Base-by-base conservation (phyloP, 2,329 filamentous ascomycete genomes). In the Laburnicola sp. region DNA sequence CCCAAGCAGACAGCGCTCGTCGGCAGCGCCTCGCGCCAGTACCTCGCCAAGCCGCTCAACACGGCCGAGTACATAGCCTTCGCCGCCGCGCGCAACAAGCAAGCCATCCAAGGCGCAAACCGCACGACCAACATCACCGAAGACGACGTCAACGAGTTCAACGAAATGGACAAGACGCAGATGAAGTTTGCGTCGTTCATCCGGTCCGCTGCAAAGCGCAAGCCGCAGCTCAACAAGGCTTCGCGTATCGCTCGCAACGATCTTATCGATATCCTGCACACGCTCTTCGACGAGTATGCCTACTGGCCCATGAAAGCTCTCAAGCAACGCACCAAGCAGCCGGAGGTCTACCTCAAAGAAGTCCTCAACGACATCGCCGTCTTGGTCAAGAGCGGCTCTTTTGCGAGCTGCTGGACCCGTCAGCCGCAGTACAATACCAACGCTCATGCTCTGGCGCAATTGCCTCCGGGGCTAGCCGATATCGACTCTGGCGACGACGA, bases 281-380 rank as follows among this genome's bases (percentile, higher is more conserved):
- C 82, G 42, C 88, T 86, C 69, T 99, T 97, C 84, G 84, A 86
- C 50, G 79, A 88, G 65, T 96, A 88, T 79, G 86, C 87, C 63
- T 97, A 94, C 74, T 99, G 93, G 92, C 86, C 88, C n/a, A 89
- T 97, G 80, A 92, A 90, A 68, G 84, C 88, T 4, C 82, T 99
- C 61, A 90, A 91, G 57, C 80, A 85, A 44, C 78, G 82, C 54
- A 83, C 95, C 34, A 83, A 86, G 53, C 94, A 99, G 75, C 94
- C 94, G 1, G 94, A 97, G 70, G 86, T 88, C n/a, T 97, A 92
- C 72, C 83, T 99, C 55, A 91, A 93, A 48, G 85, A 94, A 69
- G 87, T 86, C 0, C 76, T 99, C 60, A 88, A 92, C 56, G 86
- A 91, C 66, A 84, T 97, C 53, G 93, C 91, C 0, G 84, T 88